Conservation (phyloP, 2,329 filamentous ascomycete species). For the Trichoderma sp. region DNA sequence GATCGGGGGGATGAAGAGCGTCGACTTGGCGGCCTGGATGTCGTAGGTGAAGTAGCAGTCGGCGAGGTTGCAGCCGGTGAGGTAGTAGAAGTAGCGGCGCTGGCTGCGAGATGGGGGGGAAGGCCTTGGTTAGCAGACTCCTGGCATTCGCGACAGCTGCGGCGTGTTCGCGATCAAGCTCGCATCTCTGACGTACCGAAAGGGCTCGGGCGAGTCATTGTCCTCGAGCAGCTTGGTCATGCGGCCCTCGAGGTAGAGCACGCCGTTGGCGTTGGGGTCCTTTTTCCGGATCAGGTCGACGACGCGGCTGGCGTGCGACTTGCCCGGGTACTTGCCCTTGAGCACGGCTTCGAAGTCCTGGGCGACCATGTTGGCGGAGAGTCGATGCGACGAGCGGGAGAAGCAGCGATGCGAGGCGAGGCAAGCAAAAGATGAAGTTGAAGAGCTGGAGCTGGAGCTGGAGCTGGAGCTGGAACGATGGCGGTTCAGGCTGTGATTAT, state of each 20-base stretch:
- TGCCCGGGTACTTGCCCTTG: slow-evolving; percentile 75
- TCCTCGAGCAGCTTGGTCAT: slow-evolving; percentile 83
- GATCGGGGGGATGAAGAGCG: slow-evolving; percentile 87
- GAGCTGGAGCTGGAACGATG: not conserved
- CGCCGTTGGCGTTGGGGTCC: slow-evolving; percentile 63
- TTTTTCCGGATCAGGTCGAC: slow-evolving; percentile 73
- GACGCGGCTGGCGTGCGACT: slow-evolving; percentile 83
- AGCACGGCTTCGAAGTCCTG: slow-evolving; percentile 56
- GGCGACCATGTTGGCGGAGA: slow-evolving; percentile 39
- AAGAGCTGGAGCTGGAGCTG: not conserved
- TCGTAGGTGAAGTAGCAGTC: slow-evolving; percentile 84
- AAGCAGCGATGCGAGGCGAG: not conserved
- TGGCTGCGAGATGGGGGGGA: slow-evolving; percentile 60
- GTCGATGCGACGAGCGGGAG: not conserved
- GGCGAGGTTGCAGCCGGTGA: slow-evolving; percentile 79
- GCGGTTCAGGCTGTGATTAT: not conserved
- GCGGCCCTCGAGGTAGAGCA: slow-evolving; percentile 87
- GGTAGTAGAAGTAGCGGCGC: slow-evolving; percentile 91
- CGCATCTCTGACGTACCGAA: slow-evolving; percentile 58
- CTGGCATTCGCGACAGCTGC: not conserved
- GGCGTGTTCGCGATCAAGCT: too few species aligned
- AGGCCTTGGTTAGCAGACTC: not conserved
- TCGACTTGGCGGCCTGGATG: slow-evolving; percentile 70
- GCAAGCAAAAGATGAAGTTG: not conserved
- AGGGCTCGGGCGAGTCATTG: slow-evolving; percentile 79